These are phyloP conservation scores for Oxyria digyna DNA, from an alignment of 148 eudicot species.

Conservation along the genomic window DNA sequence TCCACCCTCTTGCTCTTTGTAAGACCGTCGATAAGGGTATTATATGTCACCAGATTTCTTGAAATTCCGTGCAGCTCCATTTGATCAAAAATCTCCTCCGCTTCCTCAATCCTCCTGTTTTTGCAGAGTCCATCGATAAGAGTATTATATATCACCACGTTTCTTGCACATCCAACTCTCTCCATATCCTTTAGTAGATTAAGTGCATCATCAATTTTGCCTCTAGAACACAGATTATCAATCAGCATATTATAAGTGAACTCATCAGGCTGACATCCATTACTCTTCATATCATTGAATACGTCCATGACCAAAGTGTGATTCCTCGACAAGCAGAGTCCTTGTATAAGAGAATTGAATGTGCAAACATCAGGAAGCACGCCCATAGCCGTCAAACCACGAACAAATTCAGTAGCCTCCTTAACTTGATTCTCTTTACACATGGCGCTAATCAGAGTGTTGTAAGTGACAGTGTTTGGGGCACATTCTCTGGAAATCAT, in stretches of 20 bases:
- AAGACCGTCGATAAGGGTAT: constrained; percentile 79
- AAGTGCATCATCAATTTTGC: constrained; percentile 57
- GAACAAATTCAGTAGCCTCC: constrained; percentile 69
- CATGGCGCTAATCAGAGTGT: constrained; percentile 67
- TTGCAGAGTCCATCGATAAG: constrained; percentile 81
- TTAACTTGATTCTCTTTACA: constrained; percentile 81
- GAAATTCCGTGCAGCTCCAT: constrained; percentile 91
- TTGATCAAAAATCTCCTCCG: constrained; percentile 87
- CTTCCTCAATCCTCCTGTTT: constrained; percentile 68
- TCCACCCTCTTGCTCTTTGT: constrained; percentile 53
- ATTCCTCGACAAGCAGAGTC: constrained; percentile 62
- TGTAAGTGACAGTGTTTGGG: constrained; percentile 73
- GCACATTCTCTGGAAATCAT: constrained; percentile 72
- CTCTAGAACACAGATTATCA: constrained; percentile 60
- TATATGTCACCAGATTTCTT: constrained; percentile 61
- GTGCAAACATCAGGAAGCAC: constrained; percentile 80
- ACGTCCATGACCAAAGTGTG: constrained; percentile 50
- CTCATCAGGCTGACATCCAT: constrained; percentile 86
- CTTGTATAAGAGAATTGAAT: constrained; percentile 86
- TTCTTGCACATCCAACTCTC: constrained; percentile 70
- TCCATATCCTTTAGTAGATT: constrained; percentile 81
- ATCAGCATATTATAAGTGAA: constrained; percentile 83
- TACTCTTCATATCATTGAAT: constrained; percentile 62
- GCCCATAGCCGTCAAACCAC: constrained; percentile 51
- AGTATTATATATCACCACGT: constrained; percentile 64